These are phyloP conservation scores for Cyberlindnera petersonii DNA, from an alignment of 805 yeast species.

Conservation along the genomic window DNA sequence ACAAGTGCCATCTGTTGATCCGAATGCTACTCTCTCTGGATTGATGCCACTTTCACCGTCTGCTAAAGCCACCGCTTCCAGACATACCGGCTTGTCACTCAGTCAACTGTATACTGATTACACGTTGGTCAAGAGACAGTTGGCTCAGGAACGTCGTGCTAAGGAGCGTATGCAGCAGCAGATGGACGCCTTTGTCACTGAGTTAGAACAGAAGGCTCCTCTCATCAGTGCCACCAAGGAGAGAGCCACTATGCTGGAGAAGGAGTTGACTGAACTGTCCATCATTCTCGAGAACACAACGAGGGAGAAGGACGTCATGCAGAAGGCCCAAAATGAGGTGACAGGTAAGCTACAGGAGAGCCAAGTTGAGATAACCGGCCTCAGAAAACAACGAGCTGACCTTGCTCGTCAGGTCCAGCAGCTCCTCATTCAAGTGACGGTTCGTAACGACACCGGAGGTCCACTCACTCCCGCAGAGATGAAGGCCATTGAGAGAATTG, in stretches of 20 bases:
- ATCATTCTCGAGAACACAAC: constrained; percentile 51
- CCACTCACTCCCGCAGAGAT: constrained; percentile 66
- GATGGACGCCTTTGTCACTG: constrained; percentile 65
- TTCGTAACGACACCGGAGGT: constrained; percentile 50
- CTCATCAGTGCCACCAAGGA: constrained; percentile 62
- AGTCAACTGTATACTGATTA: constrained; percentile 65
- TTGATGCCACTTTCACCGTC: constrained; percentile 45
- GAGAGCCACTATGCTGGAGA: constrained; percentile 52
- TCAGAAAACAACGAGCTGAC: constrained; percentile 61
- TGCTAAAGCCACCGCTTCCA: constrained; percentile 50
- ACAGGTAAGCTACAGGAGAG: constrained; percentile 27
- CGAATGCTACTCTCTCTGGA: constrained; percentile 21
- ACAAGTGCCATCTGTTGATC: constrained; percentile 18
- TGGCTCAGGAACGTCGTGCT: constrained; percentile 65
- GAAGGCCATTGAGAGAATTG: constrained; percentile 54
- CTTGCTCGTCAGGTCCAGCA: constrained; percentile 79
- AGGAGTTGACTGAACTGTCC: constrained; percentile 51
- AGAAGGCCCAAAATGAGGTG: constrained; percentile 23
- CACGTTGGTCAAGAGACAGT: constrained; percentile 58
- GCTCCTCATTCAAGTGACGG: constrained; percentile 60
- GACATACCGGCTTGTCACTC: constrained; percentile 51
- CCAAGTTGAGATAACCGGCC: constrained; percentile 35
- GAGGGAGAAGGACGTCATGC: constrained; percentile 42
- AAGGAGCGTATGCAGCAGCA: constrained; percentile 68
- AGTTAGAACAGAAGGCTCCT: constrained; percentile 77